phyloP scores from a whole-genome alignment of 768 basidiomycete genomes.

The Tulasnella sp. region DNA sequence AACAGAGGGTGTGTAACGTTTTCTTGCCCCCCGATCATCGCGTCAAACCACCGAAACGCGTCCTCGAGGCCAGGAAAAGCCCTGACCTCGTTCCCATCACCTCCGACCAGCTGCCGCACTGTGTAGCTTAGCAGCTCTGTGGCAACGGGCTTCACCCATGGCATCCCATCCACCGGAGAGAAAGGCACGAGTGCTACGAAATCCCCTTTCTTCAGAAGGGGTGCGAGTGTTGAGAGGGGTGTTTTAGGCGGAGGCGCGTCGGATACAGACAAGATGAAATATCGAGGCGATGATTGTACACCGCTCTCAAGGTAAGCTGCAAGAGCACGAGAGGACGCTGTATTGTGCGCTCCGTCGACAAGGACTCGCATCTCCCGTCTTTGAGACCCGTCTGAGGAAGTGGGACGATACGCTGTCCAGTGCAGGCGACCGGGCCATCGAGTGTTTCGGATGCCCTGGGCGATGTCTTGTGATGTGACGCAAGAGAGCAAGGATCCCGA shows the following conservation, averaged over 20 bases:
- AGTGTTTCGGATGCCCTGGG: slow-evolving; percentile 44
- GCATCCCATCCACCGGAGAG: slow-evolving; percentile 74
- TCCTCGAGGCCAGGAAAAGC: slow-evolving; percentile 29
- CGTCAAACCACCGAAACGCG: slow-evolving; percentile 39
- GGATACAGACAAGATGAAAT: slow-evolving; percentile 73
- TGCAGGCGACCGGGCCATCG: slow-evolving; percentile 80
- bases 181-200: slow-evolving; percentile 50
- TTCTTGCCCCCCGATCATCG: slow-evolving; percentile 4
- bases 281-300: slow-evolving; percentile 32
- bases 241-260: slow-evolving; percentile 71
- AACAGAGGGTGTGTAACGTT: slow-evolving; percentile 29
- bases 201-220: slow-evolving; percentile 42
- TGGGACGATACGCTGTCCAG: slow-evolving; percentile 30
- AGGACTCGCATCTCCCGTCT: slow-evolving; percentile 37
- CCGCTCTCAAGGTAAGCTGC: slow-evolving; percentile 47
- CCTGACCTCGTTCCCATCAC: slow-evolving; percentile 28
- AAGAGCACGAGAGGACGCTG: slow-evolving; percentile 59
- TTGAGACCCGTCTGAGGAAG: slow-evolving; percentile 8
- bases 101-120: slow-evolving; percentile 32
- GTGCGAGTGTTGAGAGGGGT: slow-evolving; percentile 55
- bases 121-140: slow-evolving; percentile 34
- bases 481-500: too few relatives aligned
- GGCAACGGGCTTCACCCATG: slow-evolving; percentile 70
- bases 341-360: slow-evolving; percentile 91
- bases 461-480: slow-evolving; percentile 43